A percentile compares a stretch with the other conserved stretches of the same genome.
Conservation (phyloP, 768 basidiomycete species). For the Tricholoma terreum region DNA sequence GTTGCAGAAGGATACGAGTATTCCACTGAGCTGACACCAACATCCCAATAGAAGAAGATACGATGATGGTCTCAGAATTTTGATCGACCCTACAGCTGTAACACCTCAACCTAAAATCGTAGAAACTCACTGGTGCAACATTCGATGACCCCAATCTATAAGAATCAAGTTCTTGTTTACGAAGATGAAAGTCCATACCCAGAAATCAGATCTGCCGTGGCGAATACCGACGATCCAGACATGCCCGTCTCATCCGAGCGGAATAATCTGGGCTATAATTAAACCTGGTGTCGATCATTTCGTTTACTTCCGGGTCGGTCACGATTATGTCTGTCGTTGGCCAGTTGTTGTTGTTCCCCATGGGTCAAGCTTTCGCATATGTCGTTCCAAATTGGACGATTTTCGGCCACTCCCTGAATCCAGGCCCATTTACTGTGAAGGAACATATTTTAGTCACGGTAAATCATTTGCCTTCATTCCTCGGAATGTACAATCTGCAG, state of each 20-base stretch:
- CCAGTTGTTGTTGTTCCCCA: constrained; percentile 65
- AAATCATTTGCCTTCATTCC: too few relatives aligned
- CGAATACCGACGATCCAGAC: constrained; percentile 66
- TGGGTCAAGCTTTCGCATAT: constrained; percentile 57
- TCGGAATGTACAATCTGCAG: too few relatives aligned
- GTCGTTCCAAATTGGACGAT: constrained; percentile 50
- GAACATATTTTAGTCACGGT: constrained; percentile 51
- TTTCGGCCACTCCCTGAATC: constrained; percentile 53
- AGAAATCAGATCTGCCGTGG: constrained; percentile 70
- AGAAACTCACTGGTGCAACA: too few relatives aligned
- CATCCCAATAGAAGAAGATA: too few relatives aligned
- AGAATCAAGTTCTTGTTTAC: constrained; percentile 18
- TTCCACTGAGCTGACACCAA: too few relatives aligned
- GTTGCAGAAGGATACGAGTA: too few relatives aligned
- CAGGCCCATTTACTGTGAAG: constrained; percentile 73
- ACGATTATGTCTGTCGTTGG: constrained; percentile 45
- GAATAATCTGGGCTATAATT: constrained; percentile 65
- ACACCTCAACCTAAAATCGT: too few relatives aligned
- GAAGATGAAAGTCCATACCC: constrained; percentile 71
- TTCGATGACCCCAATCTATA: too few relatives aligned
- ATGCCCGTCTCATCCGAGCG: constrained; percentile 65
- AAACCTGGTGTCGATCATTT: constrained; percentile 68
- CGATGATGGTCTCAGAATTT: too few relatives aligned
- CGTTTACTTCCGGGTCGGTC: constrained; percentile 76
- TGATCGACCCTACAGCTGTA: too few relatives aligned